Conservation (phyloP, 2,329 filamentous ascomycete species). For the Metarhizium anisopliae region DNA sequence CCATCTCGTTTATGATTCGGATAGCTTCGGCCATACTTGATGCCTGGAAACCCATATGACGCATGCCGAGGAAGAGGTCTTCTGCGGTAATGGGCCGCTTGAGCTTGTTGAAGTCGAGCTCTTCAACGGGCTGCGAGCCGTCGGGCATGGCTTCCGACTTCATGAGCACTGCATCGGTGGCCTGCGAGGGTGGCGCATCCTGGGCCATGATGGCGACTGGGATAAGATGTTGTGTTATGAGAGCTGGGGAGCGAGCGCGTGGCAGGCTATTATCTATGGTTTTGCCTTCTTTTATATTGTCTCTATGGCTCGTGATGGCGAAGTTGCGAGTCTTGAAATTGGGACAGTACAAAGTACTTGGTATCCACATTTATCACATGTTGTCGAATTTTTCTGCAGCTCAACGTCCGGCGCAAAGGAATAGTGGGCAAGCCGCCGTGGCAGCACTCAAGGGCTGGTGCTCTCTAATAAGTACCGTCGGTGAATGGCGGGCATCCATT, state of each 20-base stretch:
- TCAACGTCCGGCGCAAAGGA: no score
- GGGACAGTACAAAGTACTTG: no score
- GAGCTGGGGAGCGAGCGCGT: not conserved
- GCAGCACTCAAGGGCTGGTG: no score
- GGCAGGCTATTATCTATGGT: no score
- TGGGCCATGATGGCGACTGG: conserved; percentile 15
- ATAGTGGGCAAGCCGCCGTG: no score
- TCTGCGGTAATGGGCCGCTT: conserved; percentile 73
- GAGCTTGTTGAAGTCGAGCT: conserved; percentile 85
- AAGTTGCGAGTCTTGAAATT: no score
- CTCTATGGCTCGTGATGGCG: no score
- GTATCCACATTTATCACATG: no score
- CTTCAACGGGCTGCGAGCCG: conserved; percentile 71
- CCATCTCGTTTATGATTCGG: conserved; percentile 93
- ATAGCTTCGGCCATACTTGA: conserved; percentile 76
- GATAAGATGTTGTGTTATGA: not conserved
- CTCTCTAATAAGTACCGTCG: no score
- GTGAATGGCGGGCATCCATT: no score
- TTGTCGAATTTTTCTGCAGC: no score
- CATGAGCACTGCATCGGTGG: conserved; percentile 75
- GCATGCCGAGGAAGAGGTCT: conserved; percentile 74
- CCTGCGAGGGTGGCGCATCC: conserved; percentile 44
- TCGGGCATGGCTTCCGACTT: conserved; percentile 74
- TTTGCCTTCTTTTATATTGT: no score
- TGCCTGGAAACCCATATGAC: conserved; percentile 68